Base-by-base conservation (phyloP, 257 asterid species). In the Solanum infundibuliforme region DNA sequence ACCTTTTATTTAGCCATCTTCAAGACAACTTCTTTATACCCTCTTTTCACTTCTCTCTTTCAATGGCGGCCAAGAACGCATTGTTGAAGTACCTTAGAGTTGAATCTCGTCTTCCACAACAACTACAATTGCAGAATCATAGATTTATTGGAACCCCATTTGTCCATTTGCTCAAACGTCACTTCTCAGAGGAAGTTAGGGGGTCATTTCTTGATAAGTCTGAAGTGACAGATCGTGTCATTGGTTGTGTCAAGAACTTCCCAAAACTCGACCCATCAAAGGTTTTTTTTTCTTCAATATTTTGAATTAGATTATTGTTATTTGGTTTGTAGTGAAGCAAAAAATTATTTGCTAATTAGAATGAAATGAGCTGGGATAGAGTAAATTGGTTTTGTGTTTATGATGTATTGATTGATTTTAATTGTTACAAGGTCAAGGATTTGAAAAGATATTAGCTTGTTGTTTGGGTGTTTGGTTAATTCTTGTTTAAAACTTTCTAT, bases 121-220 rank as follows among this genome's bases (percentile, higher is more conserved):
- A 90, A 23, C 76, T 73, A 58, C 90, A 90, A 27, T 83, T 68
- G 66, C 91, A 86, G 46, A 88, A 86, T 91, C 92, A 93, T 88
- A 89, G 88, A 7, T 43, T 88, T 66, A 88, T 87, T 5, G 95
- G 91, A 43, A 16, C 14, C 86, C 83, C 89, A 39, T 66, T 93
- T 68, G 71, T 90, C 82, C 91, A 89, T 87, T 90, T 95, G 29
- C 60, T 93, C 86, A 86, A 92, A 46, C 98, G 93, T 83, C 92
- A 92, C 87, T 95, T 95, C 90, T 94, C 95, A 55, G 94, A 90
- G 69, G 96, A 95, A 72, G 94, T 91, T 8, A 94, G 86, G 77
- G 98, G 98, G 72, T 88, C 96, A 29, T 96, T 96, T 92, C 99
- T 96, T 69, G 98, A 95, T 89, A 96, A 96, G 87, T 90, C 92